A percentile compares a stretch with the other conserved stretches of the same genome.
These are phyloP conservation scores for Septoria linicola DNA, from an alignment of 2,329 filamentous ascomycete species.

Conservation along the genomic window DNA sequence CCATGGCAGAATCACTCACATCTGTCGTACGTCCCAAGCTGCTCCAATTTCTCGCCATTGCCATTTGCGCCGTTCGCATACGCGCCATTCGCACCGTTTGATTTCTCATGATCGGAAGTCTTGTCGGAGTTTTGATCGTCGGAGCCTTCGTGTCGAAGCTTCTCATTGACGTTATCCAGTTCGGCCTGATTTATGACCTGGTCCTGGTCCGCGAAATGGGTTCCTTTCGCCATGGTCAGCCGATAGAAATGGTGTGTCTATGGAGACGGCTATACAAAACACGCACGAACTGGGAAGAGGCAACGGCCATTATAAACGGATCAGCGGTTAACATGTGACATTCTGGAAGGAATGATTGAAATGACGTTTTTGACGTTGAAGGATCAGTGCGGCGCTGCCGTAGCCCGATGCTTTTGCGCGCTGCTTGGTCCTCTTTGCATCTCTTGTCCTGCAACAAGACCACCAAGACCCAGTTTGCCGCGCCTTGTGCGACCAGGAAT, in stretches of 20 bases:
- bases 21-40: slow-evolving; percentile 43
- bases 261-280: background rate
- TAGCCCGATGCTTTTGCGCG: no score
- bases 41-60: slow-evolving; percentile 30
- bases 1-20: no score
- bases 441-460: no score
- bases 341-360: no score
- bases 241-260: background rate
- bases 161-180: slow-evolving; percentile 32
- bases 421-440: no score
- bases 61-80: slow-evolving; percentile 1
- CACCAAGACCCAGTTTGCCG: no score
- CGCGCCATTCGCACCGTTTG: slow-evolving; percentile 1
- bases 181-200: slow-evolving; percentile 33
- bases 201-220: slow-evolving; percentile 33
- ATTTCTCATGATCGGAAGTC: slow-evolving; percentile 4
- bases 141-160: slow-evolving; percentile 27
- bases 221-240: slow-evolving; percentile 11
- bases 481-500: no score
- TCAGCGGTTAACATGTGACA: no score
- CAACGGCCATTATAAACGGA: no score
- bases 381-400: no score
- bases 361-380: no score
- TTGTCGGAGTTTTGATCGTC: slow-evolving; percentile 25
- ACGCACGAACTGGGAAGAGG: background rate